Conservation (phyloP, 1,284 basidiomycete genomes). For the Malassezia caprae region DNA sequence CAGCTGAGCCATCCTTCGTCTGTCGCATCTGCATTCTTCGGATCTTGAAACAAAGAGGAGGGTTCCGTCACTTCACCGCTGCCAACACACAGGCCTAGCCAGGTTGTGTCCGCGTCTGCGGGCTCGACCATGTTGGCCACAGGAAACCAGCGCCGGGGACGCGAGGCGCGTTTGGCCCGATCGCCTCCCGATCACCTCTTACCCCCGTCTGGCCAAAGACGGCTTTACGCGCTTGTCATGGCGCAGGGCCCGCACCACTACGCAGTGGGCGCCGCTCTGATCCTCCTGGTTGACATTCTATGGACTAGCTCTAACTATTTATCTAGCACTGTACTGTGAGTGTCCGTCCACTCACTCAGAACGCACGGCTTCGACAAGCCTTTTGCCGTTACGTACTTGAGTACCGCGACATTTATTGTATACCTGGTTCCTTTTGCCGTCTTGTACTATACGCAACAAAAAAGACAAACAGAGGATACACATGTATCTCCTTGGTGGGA, state of each 20-base stretch:
- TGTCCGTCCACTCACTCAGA: neutral
- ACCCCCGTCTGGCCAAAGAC: neutral
- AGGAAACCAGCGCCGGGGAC: neutral
- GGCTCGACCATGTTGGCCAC: neutral
- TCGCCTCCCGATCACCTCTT: neutral
- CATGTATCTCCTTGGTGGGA: conserved; percentile 25
- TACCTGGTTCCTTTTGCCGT: conserved; percentile 67
- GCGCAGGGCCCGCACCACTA: conserved; percentile 52
- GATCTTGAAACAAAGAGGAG: neutral
- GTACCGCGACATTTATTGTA: conserved; percentile 74
- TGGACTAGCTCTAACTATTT: conserved; percentile 56
- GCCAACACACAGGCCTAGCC: conserved; percentile 9
- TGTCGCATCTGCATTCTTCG: neutral
- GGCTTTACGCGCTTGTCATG: conserved; percentile 2
- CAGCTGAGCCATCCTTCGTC: conserved; percentile 12
- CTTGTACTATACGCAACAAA: conserved; percentile 7
- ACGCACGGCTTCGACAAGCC: conserved; percentile 46
- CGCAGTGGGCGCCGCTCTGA: conserved; percentile 60
- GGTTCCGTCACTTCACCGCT: conserved; percentile 9
- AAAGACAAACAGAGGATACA: conserved; percentile 9
- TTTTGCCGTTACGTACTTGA: conserved; percentile 64
- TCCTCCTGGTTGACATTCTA: conserved; percentile 68
- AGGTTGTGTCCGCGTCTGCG: neutral
- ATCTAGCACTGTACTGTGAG: conserved; percentile 33
- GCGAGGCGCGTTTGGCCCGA: conserved; percentile 5